phyloP scores from a whole-genome alignment of 2,329 filamentous ascomycete genomes.

The Beauveria sp. region DNA sequence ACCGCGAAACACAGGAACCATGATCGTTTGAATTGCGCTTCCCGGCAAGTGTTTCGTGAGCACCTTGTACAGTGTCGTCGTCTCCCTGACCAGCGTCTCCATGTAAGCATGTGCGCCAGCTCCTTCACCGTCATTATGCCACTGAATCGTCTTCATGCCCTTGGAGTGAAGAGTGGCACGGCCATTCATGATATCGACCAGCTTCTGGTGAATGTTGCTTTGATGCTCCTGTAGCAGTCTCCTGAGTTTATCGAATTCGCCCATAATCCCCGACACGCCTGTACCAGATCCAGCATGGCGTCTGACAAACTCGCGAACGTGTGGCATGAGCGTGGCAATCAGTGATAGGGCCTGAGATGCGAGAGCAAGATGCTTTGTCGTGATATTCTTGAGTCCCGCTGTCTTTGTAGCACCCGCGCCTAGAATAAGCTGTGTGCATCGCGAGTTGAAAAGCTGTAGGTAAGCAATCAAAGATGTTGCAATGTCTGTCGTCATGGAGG shows the following conservation, averaged over 20 bases:
- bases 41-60: constrained; percentile 76
- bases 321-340: constrained; percentile 77
- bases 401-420: constrained; percentile 85
- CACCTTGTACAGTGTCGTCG: constrained; percentile 74
- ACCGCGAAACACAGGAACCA: constrained; percentile 74
- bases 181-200: constrained; percentile 85
- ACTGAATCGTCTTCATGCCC: constrained; percentile 66
- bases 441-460: constrained; percentile 88
- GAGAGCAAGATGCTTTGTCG: constrained; percentile 86
- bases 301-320: constrained; percentile 84
- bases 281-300: constrained; percentile 56
- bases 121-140: constrained; percentile 47
- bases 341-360: constrained; percentile 86
- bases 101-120: constrained; percentile 60
- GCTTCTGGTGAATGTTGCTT: constrained; percentile 81
- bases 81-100: constrained; percentile 82
- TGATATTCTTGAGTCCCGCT: constrained; percentile 91
- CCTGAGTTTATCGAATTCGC: constrained; percentile 83
- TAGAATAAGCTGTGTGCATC: constrained; percentile 91
- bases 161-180: constrained; percentile 68
- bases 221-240: constrained; percentile 83
- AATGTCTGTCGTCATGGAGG: constrained; percentile 81
- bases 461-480: constrained; percentile 74
- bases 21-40: constrained; percentile 70
- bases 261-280: constrained; percentile 54